Base-by-base conservation (phyloP, 2,329 filamentous ascomycete genomes). In the Sarocladium strictum region DNA sequence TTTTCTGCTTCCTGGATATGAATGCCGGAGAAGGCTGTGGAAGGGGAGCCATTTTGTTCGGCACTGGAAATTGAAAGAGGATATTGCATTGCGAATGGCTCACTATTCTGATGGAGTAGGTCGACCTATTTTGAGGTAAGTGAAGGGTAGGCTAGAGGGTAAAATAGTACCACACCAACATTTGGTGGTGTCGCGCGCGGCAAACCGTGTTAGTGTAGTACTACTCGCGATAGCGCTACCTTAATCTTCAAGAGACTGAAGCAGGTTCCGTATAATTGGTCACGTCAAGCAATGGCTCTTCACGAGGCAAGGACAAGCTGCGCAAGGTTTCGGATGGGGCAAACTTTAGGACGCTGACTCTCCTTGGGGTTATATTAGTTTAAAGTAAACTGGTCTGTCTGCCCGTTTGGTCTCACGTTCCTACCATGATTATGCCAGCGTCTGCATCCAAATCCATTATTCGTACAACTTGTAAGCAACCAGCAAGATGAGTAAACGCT, bases 1-100 rank as follows among this genome's bases (percentile, higher is more conserved):
- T 95, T 57, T 79, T 84, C 53, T 71, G 67, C 70, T 97, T 97
- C 66, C 83, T 87, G 45, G 69, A 65, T 38, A 70, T 51, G 64
- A 89, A 89, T 33, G 60, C 57, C 14, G 64, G 55, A 4, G 69
- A 66, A 3, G 69, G 67, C n/a, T 58, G 53, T 15, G 65, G 65
- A 51, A 70, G 62, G 29, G 55, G 59, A 47, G 62, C 63, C 68
- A 69, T 69, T n/a, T n/a, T 49, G 40, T 21, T 24, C 33, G 26
- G 38, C 26, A 33, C 3, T n/a, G 4, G 33, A 24, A n/a, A 26
- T n/a, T n/a, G 17, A 24, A 24, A n/a, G 23, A 54, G 45, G 4
- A 17, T 41, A 12, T 21, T 49, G 3, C 40, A 10, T 26, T 26
- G 17, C 51, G 21, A 14, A 24, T 32, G 15, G 26, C 29, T 32